Base-by-base conservation (phyloP, 768 basidiomycete species). In the Collybia sp. region DNA sequence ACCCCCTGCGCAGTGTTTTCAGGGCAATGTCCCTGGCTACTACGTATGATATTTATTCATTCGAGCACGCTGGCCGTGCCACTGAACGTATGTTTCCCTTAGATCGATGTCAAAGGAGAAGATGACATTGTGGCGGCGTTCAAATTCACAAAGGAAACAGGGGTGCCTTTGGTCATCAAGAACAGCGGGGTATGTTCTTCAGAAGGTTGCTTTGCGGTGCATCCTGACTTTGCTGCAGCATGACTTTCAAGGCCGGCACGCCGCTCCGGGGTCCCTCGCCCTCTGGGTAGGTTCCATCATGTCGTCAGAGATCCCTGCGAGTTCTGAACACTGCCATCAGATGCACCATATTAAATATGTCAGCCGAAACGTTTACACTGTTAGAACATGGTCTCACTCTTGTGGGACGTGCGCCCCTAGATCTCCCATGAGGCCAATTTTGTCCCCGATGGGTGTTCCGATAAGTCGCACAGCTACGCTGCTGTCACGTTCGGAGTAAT, bases 231-330 rank as follows among this genome's bases (percentile, higher is more conserved):
- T 45, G 45, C 16, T 54, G 20, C 42, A 76, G 75, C 75, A 77
- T 47, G 75, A 77, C 49, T 75, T 73, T 53, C 70, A 66, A 47
- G 75, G 73, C 12, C 62, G 75, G 10, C 75, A 73, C 49, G 72
- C 70, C 44, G 72, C 67, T 6, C 70, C 65, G 8, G 58, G 63
- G 5, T 68, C 75, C 25, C 53, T 75, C 6, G 69, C 63, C 39
- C 54, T 77, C 16, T 77, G 75, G 75, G 73, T 76, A 55, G 30
- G 66, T 47, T n/a, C n/a, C n/a, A n/a, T n/a, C n/a, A 3, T n/a
- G 40, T 25, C 17, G 33, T 18, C 18, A 17, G 35, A 20, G 19
- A 9, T 20, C 13, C 30, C 5, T 5, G 18, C 25, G 25, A 25
- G 25, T 25, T 4, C 25, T 25, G 8, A 25, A 30, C 32, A 46